Conservation (phyloP, 257 asterid species). For the Nicotiana knightiana region DNA sequence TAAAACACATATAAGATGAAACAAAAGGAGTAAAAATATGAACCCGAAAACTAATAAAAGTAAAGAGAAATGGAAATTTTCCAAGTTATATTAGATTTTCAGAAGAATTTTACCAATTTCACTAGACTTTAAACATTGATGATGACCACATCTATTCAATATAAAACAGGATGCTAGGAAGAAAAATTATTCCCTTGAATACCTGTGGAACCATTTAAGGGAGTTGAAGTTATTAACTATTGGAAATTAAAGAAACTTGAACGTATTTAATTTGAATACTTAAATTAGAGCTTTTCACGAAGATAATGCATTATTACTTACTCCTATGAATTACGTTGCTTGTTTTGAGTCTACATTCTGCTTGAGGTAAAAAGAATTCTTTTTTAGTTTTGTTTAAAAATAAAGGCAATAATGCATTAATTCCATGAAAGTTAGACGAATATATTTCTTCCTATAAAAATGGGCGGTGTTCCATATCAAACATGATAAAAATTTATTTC, state of each 20-base stretch:
- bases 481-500: not conserved
- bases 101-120: not conserved
- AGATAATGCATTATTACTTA: not conserved
- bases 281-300: not conserved
- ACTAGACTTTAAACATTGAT: too few relatives aligned
- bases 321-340: not conserved
- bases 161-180: not conserved
- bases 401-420: not conserved
- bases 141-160: not conserved
- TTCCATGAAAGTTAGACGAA: not conserved
- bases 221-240: not conserved
- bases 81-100: too few relatives aligned
- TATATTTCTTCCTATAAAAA: not conserved
- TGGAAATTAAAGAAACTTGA: not conserved
- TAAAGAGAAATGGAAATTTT: too few relatives aligned
- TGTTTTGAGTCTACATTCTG: not conserved
- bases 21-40: too few relatives aligned
- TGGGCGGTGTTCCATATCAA: slow-evolving; percentile 3
- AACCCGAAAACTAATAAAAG: too few relatives aligned
- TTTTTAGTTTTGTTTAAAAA: not conserved
- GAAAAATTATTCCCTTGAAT: not conserved
- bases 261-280: not conserved
- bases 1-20: too few relatives aligned
- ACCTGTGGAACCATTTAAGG: not conserved
- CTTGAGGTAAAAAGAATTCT: not conserved